Conservation (phyloP, 495 filamentous ascomycete species). For the Ascodesmis nigricans region DNA sequence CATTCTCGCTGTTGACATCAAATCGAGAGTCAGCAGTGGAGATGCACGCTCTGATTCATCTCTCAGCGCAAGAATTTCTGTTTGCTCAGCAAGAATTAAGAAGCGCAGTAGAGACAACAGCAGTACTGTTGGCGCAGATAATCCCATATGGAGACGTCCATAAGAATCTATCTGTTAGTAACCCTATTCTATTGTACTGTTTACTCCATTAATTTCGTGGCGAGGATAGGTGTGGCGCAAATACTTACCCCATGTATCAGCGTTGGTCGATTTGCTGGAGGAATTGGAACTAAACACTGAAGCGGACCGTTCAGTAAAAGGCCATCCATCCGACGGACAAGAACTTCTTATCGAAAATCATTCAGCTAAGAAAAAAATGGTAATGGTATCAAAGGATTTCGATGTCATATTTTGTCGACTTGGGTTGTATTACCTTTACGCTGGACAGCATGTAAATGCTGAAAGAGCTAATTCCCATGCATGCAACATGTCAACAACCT, state of each 20-base stretch:
- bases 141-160: not conserved
- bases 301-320: not conserved
- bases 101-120: not conserved
- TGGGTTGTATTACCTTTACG: too few relatives aligned
- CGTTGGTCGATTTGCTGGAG: not conserved
- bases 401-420: not conserved
- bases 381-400: slow-evolving; percentile 1
- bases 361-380: not conserved
- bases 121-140: not conserved
- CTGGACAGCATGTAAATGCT: not conserved
- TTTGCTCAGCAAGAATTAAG: not conserved
- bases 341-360: not conserved
- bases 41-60: not conserved
- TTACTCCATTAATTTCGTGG: not conserved
- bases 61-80: not conserved
- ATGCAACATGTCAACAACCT: slow-evolving; percentile 4
- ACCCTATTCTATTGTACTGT: not conserved
- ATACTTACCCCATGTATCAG: not conserved
- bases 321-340: not conserved
- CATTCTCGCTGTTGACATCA: not conserved
- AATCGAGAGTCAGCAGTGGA: not conserved
- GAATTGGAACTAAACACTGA: not conserved
- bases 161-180: not conserved
- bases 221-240: not conserved
- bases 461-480: slow-evolving; percentile 3